Evolutionary conservation across 352 stramenopile species (phyloP).

Genomic region (Peronosclerospora sorghi): DNA sequence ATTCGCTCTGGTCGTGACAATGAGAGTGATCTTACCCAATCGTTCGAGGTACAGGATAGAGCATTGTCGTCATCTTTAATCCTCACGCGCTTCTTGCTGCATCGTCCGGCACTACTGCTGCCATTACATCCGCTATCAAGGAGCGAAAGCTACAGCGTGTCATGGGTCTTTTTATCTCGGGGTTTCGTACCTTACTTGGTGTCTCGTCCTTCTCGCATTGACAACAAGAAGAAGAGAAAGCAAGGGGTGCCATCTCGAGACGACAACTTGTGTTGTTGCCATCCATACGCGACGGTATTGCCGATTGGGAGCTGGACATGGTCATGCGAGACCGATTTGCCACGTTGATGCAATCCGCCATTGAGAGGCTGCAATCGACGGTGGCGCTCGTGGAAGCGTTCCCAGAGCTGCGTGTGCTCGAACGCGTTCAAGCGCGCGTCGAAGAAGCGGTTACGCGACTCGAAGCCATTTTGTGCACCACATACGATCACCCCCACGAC

Average conservation of each 20-base stretch:
- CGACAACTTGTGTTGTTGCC: constrained; percentile 33
- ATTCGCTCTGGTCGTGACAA: constrained; percentile 62
- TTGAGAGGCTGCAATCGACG: constrained; percentile 65
- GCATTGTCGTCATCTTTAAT: constrained; percentile 50
- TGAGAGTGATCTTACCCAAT: constrained; percentile 20
- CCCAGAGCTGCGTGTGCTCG: constrained; percentile 58
- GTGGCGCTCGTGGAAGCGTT: constrained; percentile 57
- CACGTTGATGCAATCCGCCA: constrained; percentile 40
- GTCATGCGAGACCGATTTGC: constrained; percentile 35
- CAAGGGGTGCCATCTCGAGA: not conserved
- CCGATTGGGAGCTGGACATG: constrained; percentile 65
- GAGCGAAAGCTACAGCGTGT: constrained; percentile 30
- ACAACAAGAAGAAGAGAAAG: constrained; percentile 15
- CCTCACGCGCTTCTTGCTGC: constrained; percentile 11
- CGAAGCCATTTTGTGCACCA: constrained; percentile 39
- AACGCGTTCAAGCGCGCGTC: constrained; percentile 51
- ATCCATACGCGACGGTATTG: constrained; percentile 35
- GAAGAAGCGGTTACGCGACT: constrained; percentile 33
- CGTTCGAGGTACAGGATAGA: constrained; percentile 64
- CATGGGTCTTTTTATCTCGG: constrained; percentile 61
- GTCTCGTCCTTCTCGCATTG: constrained; percentile 38
- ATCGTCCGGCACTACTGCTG: not conserved
- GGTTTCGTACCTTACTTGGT: constrained; percentile 52
- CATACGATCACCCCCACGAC: not conserved
- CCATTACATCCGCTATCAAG: constrained; percentile 1